phyloP scores from a whole-genome alignment of 306 rosid species.

The Corylus avellana region DNA sequence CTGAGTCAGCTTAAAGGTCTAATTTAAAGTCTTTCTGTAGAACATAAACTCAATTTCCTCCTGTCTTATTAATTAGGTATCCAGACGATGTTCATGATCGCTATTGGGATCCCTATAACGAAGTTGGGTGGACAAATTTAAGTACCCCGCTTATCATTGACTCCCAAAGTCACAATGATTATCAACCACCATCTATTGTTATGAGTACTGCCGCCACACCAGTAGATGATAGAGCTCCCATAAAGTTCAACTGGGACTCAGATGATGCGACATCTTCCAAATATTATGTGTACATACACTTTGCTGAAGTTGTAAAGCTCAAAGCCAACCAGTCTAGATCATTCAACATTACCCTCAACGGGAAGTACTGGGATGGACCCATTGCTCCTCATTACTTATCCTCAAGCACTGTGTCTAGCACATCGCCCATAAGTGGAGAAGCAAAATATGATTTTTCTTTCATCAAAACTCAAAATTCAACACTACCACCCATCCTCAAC shows the following conservation, averaged over 20 bases:
- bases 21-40: neutral
- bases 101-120: neutral
- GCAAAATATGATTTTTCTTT: neutral
- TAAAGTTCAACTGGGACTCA: neutral
- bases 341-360: slow-evolving; percentile 26
- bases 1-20: no score
- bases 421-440: neutral
- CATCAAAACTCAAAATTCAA: slow-evolving; percentile 14
- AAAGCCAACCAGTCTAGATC: slow-evolving; percentile 31
- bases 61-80: slow-evolving; percentile 27
- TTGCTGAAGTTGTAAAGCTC: slow-evolving; percentile 32
- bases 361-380: neutral
- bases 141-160: slow-evolving; percentile 13
- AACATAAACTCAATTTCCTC: neutral
- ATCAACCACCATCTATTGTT: slow-evolving; percentile 28
- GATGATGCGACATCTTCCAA: neutral
- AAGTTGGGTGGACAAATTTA: neutral
- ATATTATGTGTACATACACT: slow-evolving; percentile 29
- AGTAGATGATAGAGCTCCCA: neutral
- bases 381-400: neutral
- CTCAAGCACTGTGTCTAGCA: rapidly evolving
- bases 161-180: neutral
- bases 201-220: slow-evolving; percentile 42
- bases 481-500: slow-evolving; percentile 47
- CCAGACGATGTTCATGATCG: slow-evolving; percentile 42